These are phyloP conservation scores for Chimonanthus praecox DNA, from an alignment of 164 flowering plant species.

Conservation along the genomic window DNA sequence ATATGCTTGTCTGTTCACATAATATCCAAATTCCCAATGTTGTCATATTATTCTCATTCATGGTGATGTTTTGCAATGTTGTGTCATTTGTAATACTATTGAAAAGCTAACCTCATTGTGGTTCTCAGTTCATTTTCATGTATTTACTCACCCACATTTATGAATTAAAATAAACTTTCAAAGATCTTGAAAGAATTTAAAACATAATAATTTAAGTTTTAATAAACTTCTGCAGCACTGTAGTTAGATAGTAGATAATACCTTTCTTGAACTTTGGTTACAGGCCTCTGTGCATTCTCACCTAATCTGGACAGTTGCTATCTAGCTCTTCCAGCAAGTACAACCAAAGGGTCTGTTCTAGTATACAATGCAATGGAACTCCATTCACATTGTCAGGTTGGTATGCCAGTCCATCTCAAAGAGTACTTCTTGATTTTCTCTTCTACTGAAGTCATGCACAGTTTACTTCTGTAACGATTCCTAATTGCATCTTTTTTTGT, in stretches of 20 bases:
- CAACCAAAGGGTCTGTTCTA: conserved; percentile 64
- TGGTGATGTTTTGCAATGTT: too few relatives aligned
- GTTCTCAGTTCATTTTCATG: neutral
- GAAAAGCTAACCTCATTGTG: too few relatives aligned
- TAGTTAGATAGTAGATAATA: neutral
- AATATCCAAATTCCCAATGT: neutral
- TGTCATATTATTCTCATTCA: neutral
- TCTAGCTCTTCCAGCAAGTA: conserved; percentile 91
- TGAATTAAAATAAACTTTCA: neutral
- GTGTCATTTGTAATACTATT: too few relatives aligned
- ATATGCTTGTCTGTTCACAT: neutral
- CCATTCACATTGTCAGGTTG: conserved; percentile 82
- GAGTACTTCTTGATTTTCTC: too few relatives aligned
- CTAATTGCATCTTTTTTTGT: too few relatives aligned
- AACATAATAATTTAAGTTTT: neutral
- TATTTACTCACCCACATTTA: neutral
- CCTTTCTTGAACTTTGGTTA: neutral
- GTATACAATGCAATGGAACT: conserved; percentile 86
- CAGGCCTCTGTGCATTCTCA: conserved; percentile 91
- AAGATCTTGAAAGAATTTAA: neutral
- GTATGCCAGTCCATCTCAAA: neutral
- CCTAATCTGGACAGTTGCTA: conserved; percentile 69
- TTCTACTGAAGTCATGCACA: too few relatives aligned
- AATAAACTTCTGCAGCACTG: neutral
- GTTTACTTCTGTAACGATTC: too few relatives aligned